Conservation (phyloP, 169 alveolate species). For the Plasmodium relictum region DNA sequence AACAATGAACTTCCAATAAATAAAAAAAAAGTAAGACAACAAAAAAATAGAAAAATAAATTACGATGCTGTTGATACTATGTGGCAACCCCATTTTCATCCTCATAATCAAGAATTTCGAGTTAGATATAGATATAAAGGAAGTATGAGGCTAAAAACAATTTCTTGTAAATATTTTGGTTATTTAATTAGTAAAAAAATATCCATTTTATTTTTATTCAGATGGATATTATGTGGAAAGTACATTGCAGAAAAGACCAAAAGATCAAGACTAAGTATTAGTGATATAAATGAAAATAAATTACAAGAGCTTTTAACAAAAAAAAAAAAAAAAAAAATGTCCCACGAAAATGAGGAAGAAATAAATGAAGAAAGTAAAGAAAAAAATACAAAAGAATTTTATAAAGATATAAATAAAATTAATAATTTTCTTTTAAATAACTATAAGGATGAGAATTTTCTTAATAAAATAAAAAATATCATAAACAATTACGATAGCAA, state of each 20-base stretch:
- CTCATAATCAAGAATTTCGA: constrained; percentile 85
- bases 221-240: constrained; percentile 82
- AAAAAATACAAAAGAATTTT: constrained; percentile 30
- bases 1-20: neutral
- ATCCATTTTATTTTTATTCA: constrained; percentile 79
- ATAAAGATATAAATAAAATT: constrained; percentile 27
- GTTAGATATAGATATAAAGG: constrained; percentile 85
- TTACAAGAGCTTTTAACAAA: constrained; percentile 32
- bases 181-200: constrained; percentile 78
- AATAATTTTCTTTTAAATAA: constrained; percentile 28
- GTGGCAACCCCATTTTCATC: constrained; percentile 87
- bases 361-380: constrained; percentile 1
- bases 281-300: constrained; percentile 51
- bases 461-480: constrained; percentile 42
- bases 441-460: constrained; percentile 33
- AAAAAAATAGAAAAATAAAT: constrained; percentile 65
- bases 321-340: constrained; percentile 24
- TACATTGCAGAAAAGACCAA: constrained; percentile 79
- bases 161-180: constrained; percentile 81
- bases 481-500: constrained; percentile 22
- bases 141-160: constrained; percentile 82
- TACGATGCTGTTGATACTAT: constrained; percentile 80
- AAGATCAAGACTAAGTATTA: constrained; percentile 76
- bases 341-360: neutral
- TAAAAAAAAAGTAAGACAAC: constrained; percentile 34